phyloP scores from a whole-genome alignment of 2,329 filamentous ascomycete species.

The Sporothrix dimorphospora region DNA sequence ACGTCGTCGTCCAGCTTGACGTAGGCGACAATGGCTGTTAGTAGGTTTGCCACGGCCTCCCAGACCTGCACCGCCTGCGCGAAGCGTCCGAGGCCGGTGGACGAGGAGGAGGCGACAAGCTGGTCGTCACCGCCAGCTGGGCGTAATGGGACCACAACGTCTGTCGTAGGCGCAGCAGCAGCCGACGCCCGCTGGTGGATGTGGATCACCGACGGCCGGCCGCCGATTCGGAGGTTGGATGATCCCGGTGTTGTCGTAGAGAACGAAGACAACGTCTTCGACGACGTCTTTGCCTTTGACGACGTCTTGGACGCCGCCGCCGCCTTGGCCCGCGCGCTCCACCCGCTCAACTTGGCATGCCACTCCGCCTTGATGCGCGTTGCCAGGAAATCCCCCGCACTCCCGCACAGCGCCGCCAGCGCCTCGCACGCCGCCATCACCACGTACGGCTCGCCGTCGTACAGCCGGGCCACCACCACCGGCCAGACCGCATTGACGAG shows the following conservation, averaged over 20 bases:
- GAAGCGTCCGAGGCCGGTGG: conserved; percentile 56
- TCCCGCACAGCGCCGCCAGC: conserved; percentile 67
- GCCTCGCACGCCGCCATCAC: conserved; percentile 70
- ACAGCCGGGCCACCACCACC: conserved; percentile 69
- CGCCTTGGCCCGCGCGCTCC: conserved; percentile 50
- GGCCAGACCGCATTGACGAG: conserved; percentile 92
- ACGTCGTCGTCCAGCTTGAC: conserved; percentile 68
- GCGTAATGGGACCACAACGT: not conserved
- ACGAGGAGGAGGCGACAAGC: conserved; percentile 25
- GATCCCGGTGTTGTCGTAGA: not conserved
- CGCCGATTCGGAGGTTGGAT: not conserved
- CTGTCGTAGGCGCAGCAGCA: not conserved
- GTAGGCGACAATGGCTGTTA: conserved; percentile 63
- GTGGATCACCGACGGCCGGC: conserved; percentile 25
- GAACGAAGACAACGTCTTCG: not conserved
- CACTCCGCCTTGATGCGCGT: conserved; percentile 76
- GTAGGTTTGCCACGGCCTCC: conserved; percentile 61
- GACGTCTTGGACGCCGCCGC: conserved; percentile 40
- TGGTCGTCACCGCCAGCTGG: not conserved
- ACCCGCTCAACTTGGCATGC: conserved; percentile 55
- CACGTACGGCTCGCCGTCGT: conserved; percentile 70
- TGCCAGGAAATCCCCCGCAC: conserved; percentile 79
- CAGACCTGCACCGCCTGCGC: conserved; percentile 66
- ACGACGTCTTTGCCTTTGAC: conserved; percentile 25
- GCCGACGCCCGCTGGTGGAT: conserved; percentile 16